Percentiles rank a stretch among this genome's conserved stretches.
phyloP scores from a whole-genome alignment of 148 eudicot genomes.

The Drosera capensis region DNA sequence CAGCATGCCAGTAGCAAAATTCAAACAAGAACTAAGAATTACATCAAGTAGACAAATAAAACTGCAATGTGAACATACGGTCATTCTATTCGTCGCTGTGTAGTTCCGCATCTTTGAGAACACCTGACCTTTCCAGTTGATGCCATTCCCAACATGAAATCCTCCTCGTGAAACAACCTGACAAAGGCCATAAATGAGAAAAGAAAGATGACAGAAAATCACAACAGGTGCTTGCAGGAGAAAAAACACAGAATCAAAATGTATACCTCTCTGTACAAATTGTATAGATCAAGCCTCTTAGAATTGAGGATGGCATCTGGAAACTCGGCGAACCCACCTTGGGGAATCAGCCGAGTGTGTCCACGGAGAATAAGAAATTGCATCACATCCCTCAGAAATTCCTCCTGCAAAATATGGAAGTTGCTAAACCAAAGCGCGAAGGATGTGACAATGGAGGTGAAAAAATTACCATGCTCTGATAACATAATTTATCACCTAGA shows the following conservation, averaged over 20 bases:
- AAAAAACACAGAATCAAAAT: background rate
- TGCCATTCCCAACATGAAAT: constrained; percentile 96
- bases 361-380: constrained; percentile 90
- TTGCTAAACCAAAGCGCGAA: background rate
- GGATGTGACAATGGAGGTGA: too few species aligned
- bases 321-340: constrained; percentile 88
- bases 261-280: constrained; percentile 87
- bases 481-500: background rate
- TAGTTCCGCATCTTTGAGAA: constrained; percentile 96
- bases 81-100: constrained; percentile 88
- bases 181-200: constrained; percentile 2
- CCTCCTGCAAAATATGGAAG: constrained; percentile 38
- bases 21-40: background rate
- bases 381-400: constrained; percentile 88
- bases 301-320: constrained; percentile 97
- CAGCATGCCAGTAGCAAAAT: background rate
- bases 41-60: background rate
- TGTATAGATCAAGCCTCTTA: constrained; percentile 83
- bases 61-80: constrained; percentile 29
- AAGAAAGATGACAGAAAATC: background rate
- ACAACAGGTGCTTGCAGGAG: background rate
- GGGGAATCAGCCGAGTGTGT: constrained; percentile 90
- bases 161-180: constrained; percentile 99
- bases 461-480: background rate
- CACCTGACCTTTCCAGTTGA: constrained; percentile 99